These are phyloP conservation scores for Excoecaria cochinchinensis DNA, from an alignment of 345 rosid genomes.

Conservation along the genomic window DNA sequence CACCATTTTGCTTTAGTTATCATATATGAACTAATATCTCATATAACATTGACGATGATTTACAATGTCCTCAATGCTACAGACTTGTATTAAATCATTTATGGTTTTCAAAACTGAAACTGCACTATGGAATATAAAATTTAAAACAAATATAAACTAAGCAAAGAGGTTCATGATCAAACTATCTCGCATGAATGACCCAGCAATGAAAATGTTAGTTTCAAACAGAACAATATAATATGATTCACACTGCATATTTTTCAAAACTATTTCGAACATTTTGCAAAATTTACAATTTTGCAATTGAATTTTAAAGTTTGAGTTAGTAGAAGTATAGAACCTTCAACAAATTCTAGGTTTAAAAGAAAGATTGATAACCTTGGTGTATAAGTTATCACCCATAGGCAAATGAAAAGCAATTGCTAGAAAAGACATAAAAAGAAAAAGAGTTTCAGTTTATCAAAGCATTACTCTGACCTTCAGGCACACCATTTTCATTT, in stretches of 20 bases:
- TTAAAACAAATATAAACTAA: neutral
- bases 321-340: too few relatives aligned
- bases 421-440: neutral
- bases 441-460: constrained; percentile 14
- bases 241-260: neutral
- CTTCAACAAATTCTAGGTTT: neutral
- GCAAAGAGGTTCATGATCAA: neutral
- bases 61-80: neutral
- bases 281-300: neutral
- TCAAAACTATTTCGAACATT: neutral
- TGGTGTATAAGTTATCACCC: neutral
- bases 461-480: constrained; percentile 53
- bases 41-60: neutral
- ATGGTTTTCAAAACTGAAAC: neutral
- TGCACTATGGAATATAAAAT: neutral
- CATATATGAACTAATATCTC: neutral
- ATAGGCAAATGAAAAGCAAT: constrained; percentile 6
- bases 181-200: neutral
- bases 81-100: neutral
- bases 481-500: constrained; percentile 62
- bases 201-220: neutral
- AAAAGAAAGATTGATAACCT: neutral
- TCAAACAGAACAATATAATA: neutral
- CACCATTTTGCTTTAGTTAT: neutral
- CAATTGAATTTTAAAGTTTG: neutral